Evolutionary conservation across 257 asterid species (phyloP).

Genomic region (Nicotiana tabacum): DNA sequence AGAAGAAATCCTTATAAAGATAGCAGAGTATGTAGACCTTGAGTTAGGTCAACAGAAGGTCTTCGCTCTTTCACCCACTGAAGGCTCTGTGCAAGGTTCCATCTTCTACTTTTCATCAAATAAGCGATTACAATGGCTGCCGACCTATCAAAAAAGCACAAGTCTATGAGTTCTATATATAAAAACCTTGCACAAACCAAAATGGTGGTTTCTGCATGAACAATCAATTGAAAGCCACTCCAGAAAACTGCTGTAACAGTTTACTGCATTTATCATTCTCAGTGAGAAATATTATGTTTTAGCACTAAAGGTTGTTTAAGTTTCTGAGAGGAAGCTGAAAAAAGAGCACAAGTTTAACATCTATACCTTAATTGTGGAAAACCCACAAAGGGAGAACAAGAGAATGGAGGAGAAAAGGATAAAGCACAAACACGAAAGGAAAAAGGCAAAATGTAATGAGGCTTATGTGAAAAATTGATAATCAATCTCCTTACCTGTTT

Average conservation of each 20-base stretch:
- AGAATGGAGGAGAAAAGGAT: not conserved
- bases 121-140: slow-evolving; percentile 93
- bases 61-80: slow-evolving; percentile 93
- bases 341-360: not conserved
- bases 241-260: not conserved
- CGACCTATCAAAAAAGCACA: slow-evolving; percentile 45
- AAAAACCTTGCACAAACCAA: not conserved
- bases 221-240: not conserved
- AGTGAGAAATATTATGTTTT: not conserved
- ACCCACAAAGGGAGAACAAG: not conserved
- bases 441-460: not conserved
- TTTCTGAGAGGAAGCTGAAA: not conserved
- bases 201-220: not conserved
- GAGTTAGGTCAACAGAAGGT: slow-evolving; percentile 69
- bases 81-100: slow-evolving; percentile 81
- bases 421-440: not conserved
- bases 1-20: not conserved
- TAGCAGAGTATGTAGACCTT: slow-evolving; percentile 36
- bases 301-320: not conserved
- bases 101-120: slow-evolving; percentile 91
- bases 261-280: not conserved
- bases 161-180: not conserved
- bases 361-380: not conserved
- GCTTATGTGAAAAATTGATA: not conserved
- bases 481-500: slow-evolving; percentile 47